Conservation (phyloP, 2,329 filamentous ascomycete genomes). For the Pseudocercospora fijiensis region DNA sequence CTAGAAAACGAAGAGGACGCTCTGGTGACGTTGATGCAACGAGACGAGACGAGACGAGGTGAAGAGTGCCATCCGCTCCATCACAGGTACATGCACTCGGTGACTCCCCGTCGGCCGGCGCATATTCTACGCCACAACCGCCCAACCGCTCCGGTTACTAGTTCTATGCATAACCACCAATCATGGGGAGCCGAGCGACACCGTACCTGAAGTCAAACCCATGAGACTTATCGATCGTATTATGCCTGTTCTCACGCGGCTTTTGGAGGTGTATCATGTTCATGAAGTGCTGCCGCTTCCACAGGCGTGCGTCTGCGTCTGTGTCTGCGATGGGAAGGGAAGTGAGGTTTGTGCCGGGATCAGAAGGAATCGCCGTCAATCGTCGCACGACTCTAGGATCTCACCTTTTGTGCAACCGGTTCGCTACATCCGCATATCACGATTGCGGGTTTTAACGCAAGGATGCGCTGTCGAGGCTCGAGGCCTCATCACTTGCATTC, state of each 20-base stretch:
- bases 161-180: constrained; percentile 3
- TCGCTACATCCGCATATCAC: constrained; percentile 3
- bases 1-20: background rate
- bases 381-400: background rate
- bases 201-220: background rate
- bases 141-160: constrained; percentile 3
- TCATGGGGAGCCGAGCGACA: background rate
- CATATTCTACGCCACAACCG: background rate
- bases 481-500: background rate
- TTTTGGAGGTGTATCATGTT: background rate
- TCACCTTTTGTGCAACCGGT: constrained; percentile 1
- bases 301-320: background rate
- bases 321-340: background rate
- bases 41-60: background rate
- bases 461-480: background rate
- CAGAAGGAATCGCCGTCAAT: background rate
- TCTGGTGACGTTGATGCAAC: background rate
- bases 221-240: background rate
- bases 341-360: background rate
- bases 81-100: constrained; percentile 1
- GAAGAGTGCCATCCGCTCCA: background rate
- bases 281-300: background rate
- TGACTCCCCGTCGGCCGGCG: background rate
- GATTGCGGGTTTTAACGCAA: background rate
- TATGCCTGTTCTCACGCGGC: constrained; percentile 5